Conservation (phyloP, 2,329 filamentous ascomycete species). For the Ploettnerulaceae sp. region DNA sequence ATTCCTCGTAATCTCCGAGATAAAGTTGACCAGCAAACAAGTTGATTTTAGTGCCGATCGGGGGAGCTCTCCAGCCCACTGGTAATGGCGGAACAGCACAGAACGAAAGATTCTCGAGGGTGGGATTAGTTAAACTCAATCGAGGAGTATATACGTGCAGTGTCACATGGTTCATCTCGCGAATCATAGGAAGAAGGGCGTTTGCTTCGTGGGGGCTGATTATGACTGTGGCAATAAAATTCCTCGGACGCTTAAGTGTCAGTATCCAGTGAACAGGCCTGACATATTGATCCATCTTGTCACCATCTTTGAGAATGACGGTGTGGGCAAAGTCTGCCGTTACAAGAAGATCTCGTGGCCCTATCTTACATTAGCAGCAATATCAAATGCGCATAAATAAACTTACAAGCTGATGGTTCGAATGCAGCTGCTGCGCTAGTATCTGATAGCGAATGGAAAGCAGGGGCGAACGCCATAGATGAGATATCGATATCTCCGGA, state of each 20-base stretch:
- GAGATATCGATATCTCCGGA: constrained; percentile 39
- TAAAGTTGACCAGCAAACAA: constrained; percentile 67
- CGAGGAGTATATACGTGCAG: constrained; percentile 51
- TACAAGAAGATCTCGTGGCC: constrained; percentile 40
- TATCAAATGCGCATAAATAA: too few relatives aligned
- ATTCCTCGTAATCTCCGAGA: constrained; percentile 49
- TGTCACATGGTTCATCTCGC: constrained; percentile 32
- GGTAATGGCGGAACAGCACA: constrained; percentile 36
- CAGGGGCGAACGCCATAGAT: constrained; percentile 38
- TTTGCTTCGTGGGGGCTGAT: constrained; percentile 60
- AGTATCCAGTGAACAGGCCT: constrained; percentile 50
- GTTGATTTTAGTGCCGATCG: constrained; percentile 46
- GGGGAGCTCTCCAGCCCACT: constrained; percentile 19
- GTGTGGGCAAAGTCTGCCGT: constrained; percentile 49
- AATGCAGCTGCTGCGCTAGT: constrained; percentile 40
- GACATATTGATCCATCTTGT: constrained; percentile 43
- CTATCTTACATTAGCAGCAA: constrained; percentile 20
- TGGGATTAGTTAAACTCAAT: constrained; percentile 34
- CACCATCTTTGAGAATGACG: constrained; percentile 30
- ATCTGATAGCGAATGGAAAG: constrained; percentile 40
- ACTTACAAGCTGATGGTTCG: too few relatives aligned
- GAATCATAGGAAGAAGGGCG: constrained; percentile 40
- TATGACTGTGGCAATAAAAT: too few relatives aligned
- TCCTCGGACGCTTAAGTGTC: constrained; percentile 1
- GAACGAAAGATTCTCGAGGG: constrained; percentile 44